Percentiles rank a stretch among this genome's conserved stretches.
These are phyloP conservation scores for Pseudogymnoascus sp. DNA, from an alignment of 2,329 filamentous ascomycete genomes.

Conservation along the genomic window DNA sequence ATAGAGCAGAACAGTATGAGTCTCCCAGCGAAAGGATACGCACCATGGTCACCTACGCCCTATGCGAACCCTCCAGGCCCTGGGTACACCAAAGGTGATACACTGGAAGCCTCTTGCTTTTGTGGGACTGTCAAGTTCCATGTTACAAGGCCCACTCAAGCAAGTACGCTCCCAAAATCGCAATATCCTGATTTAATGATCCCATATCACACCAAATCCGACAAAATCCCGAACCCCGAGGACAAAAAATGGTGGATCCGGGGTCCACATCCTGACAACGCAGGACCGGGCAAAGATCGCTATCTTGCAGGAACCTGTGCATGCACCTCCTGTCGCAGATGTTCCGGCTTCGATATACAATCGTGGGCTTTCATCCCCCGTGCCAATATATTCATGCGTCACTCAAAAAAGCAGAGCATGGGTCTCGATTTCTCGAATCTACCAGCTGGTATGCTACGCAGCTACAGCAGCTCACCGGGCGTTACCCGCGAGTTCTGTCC, in stretches of 20 bases:
- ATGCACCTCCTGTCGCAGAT: conserved; percentile 54
- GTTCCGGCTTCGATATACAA: conserved; percentile 55
- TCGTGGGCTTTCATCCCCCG: conserved; percentile 59
- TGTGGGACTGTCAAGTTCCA: conserved; percentile 49
- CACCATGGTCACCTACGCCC: conserved; percentile 14
- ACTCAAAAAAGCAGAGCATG: conserved; percentile 22
- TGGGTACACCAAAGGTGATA: neutral
- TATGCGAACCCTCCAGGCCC: conserved; percentile 11
- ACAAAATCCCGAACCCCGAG: conserved; percentile 35
- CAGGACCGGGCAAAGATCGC: conserved; percentile 30
- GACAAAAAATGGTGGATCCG: conserved; percentile 17
- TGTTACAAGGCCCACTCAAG: conserved; percentile 46
- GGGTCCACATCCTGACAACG: neutral
- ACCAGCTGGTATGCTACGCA: conserved; percentile 38
- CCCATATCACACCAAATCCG: conserved; percentile 34
- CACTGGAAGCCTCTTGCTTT: conserved; percentile 42
- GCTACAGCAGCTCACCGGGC: conserved; percentile 46
- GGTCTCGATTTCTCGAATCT: conserved; percentile 20
- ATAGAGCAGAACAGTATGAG: conserved; percentile 14
- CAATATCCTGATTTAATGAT: conserved; percentile 47
- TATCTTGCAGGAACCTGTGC: conserved; percentile 55
- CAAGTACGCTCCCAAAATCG: conserved; percentile 39
- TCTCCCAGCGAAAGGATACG: conserved; percentile 13
- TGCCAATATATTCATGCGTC: conserved; percentile 44
- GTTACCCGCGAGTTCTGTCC: conserved; percentile 55